Conservation (phyloP, 139 green algal genomes). For the Picochlorum sp. region DNA sequence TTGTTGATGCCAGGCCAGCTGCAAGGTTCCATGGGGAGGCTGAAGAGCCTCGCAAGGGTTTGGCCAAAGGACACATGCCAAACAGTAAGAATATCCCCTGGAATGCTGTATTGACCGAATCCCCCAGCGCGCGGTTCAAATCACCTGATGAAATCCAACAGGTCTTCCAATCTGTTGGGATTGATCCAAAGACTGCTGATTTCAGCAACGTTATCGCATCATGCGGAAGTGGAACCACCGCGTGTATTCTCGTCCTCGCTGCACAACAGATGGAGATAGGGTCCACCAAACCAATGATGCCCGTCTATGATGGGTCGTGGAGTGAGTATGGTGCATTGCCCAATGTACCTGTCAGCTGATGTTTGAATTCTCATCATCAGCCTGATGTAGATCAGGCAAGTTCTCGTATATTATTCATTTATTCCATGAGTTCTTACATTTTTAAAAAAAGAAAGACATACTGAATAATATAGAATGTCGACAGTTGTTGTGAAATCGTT, state of each 20-base stretch:
- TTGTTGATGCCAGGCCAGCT: conserved; percentile 72
- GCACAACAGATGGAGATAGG: conserved; percentile 32
- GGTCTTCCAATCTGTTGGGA: conserved; percentile 52
- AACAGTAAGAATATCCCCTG: conserved; percentile 74
- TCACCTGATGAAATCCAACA: conserved; percentile 38
- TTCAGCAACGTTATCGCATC: conserved; percentile 42
- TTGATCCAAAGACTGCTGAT: conserved; percentile 32
- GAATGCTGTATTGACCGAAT: conserved; percentile 37
- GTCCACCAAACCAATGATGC: not conserved
- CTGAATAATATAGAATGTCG: no score
- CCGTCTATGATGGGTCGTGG: conserved; percentile 93
- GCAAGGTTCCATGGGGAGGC: conserved; percentile 59
- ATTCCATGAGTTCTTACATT: no score
- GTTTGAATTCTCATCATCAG: not conserved
- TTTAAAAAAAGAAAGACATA: no score
- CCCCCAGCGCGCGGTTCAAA: conserved; percentile 35
- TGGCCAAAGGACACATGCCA: conserved; percentile 79
- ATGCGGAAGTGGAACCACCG: conserved; percentile 89
- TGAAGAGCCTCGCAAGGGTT: conserved; percentile 68
- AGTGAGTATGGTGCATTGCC: conserved; percentile 75
- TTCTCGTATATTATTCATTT: no score
- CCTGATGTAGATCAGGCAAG: no score
- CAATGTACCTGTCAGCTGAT: conserved; percentile 21
- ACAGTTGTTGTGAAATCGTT: no score
- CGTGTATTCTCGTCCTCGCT: conserved; percentile 78